Conservation (phyloP, 257 asterid genomes). For the Coffea canephora region DNA sequence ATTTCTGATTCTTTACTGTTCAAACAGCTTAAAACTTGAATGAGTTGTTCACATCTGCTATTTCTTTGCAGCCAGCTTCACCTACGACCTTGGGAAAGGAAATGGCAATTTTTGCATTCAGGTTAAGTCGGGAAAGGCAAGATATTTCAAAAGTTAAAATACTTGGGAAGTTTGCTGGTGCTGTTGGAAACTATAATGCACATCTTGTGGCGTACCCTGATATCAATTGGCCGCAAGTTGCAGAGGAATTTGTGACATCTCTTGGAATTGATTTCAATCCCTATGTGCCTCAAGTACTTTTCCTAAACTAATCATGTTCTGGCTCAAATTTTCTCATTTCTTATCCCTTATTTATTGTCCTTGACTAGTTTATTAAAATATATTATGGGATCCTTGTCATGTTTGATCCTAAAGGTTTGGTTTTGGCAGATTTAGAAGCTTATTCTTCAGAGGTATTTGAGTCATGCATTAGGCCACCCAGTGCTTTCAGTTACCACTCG, state of each 20-base stretch:
- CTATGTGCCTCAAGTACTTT: slow-evolving; percentile 44
- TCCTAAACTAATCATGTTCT: neutral
- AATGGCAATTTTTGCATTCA: slow-evolving; percentile 46
- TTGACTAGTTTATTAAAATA: neutral
- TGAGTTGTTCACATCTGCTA: slow-evolving; percentile 6
- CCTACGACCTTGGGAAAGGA: slow-evolving; percentile 59
- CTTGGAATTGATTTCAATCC: slow-evolving; percentile 50
- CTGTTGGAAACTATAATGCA: slow-evolving; percentile 59
- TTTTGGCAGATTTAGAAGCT: neutral
- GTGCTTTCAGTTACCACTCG: neutral
- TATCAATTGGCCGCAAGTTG: slow-evolving; percentile 43
- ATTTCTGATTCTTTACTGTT: neutral
- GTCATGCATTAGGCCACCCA: neutral
- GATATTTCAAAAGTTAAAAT: slow-evolving; percentile 35
- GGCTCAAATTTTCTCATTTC: neutral
- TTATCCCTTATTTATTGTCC: neutral
- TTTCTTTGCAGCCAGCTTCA: slow-evolving; percentile 46
- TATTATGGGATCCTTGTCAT: neutral
- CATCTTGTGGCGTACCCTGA: slow-evolving; percentile 49
- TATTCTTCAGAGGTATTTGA: neutral
- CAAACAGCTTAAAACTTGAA: neutral
- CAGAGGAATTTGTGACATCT: slow-evolving; percentile 42
- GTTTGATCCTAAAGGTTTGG: neutral
- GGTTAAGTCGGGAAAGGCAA: slow-evolving; percentile 33
- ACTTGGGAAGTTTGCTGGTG: slow-evolving; percentile 55